Evolutionary conservation across 768 basidiomycete genomes (phyloP).

Genomic region (Suillus spraguei): DNA sequence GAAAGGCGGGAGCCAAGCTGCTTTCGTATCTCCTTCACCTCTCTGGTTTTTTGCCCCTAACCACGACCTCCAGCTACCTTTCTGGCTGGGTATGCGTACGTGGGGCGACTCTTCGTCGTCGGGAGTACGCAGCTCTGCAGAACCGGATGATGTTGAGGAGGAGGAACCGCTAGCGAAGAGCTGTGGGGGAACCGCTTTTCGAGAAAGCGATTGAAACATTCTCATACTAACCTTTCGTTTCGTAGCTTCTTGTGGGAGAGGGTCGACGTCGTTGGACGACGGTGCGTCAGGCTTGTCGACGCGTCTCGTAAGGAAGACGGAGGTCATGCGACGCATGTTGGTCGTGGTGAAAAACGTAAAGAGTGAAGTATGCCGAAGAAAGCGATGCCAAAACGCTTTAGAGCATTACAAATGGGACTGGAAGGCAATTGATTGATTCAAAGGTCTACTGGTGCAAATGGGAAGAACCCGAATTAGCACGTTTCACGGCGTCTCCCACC

Average conservation of each 20-base stretch:
- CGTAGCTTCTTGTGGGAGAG: constrained; percentile 16
- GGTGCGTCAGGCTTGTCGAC: constrained; percentile 29
- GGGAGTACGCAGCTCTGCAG: constrained; percentile 55
- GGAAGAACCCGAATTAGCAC: constrained; percentile 13
- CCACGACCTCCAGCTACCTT: constrained; percentile 61
- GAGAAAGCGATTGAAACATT: constrained; percentile 30
- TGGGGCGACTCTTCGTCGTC: constrained; percentile 51
- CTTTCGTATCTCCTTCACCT: constrained; percentile 30
- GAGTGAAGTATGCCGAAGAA: constrained; percentile 17
- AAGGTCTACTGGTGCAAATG: constrained; percentile 2
- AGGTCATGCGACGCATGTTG: constrained; percentile 65
- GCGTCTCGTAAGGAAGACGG: constrained; percentile 51
- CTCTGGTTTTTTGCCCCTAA: constrained; percentile 41
- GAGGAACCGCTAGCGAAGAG: constrained; percentile 44
- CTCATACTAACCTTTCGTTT: constrained; percentile 22
- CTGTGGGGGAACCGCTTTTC: constrained; percentile 28
- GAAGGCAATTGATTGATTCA: constrained; percentile 8
- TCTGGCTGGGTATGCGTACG: constrained; percentile 34
- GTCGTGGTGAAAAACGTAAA: constrained; percentile 27
- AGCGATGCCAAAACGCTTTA: constrained; percentile 20
- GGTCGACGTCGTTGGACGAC: constrained; percentile 19
- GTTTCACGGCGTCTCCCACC: constrained; percentile 12
- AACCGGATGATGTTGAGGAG: constrained; percentile 64
- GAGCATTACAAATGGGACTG: constrained; percentile 41
- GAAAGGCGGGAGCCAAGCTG: constrained; percentile 35